Evolutionary conservation across 2,329 filamentous ascomycete genomes (phyloP).

Genomic region (Scedosporium dehoogii): DNA sequence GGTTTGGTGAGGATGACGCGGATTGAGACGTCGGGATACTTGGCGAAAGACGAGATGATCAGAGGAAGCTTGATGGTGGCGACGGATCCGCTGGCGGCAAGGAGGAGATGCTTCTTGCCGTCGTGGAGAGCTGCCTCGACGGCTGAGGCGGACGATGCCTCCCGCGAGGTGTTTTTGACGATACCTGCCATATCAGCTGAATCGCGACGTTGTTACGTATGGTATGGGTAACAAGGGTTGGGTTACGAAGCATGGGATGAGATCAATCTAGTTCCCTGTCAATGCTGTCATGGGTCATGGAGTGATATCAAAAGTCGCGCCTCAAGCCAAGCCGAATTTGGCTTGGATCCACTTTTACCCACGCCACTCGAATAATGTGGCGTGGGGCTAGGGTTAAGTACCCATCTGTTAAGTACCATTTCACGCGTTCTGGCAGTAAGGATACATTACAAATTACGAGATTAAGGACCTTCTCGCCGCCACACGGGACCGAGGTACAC

Average conservation of each 20-base stretch:
- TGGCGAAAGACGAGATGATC: conserved; percentile 50
- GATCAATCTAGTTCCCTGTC: too few species aligned
- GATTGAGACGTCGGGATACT: conserved; percentile 56
- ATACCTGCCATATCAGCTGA: background rate
- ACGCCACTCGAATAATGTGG: too few species aligned
- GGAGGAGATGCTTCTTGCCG: conserved; percentile 30
- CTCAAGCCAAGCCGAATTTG: too few species aligned
- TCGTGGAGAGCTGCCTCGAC: conserved; percentile 15
- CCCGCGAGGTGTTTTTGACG: background rate
- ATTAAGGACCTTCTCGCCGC: background rate
- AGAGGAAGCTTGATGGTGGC: conserved; percentile 76
- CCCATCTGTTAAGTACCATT: too few species aligned
- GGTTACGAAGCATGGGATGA: too few species aligned
- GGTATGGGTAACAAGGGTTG: background rate
- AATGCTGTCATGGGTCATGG: too few species aligned
- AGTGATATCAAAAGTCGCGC: too few species aligned
- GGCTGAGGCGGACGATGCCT: background rate
- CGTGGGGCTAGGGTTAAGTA: too few species aligned
- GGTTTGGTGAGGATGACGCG: conserved; percentile 72
- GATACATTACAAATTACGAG: too few species aligned
- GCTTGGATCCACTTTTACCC: too few species aligned
- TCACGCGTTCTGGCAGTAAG: too few species aligned
- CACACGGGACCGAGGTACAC: background rate
- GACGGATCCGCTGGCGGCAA: conserved; percentile 46
- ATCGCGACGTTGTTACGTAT: background rate